Base-by-base conservation (phyloP, 1,139 yeast genomes). In the Nakaseomyces delphensis region DNA sequence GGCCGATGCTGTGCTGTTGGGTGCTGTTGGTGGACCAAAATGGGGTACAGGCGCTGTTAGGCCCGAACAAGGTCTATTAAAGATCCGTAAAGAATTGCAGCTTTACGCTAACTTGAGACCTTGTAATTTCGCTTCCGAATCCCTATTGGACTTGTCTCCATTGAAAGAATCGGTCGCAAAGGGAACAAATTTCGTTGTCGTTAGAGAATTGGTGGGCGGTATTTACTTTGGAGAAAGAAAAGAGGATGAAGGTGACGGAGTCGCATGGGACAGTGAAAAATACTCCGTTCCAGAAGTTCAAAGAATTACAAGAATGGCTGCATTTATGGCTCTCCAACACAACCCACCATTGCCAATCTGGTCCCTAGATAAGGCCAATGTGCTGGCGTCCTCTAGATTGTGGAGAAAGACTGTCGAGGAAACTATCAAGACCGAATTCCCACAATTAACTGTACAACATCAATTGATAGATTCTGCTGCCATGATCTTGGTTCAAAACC, bases 1-100 rank as follows among this genome's bases (percentile, higher is more conserved):
- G 38, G 83, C 97, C 1, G 95, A 91, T 62, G 98, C 98, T 29
- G 95, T 91, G 15, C 70, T 91, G 50, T 73, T 91, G 46, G 98
- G 98, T 50, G 96, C 98, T 4, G 98, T 91, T 21, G 98, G 98
- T 50, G 98, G 98, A 23, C 98, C 98, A 47, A 91, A 91, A 67
- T 91, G 98, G 98, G 70, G 69, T 20, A 84, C 96, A 29, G 96
- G 91, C 24, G 59, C 74, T 13, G 96, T 91, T 40, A 80, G 98
- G 68, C 98, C 98, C 40, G 98, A 91, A 66, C 97, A 86, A 67
- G 98, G 98, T 47, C 74, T 91, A 55, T 74, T 91, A 52, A 76
- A 87, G 68, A 89, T 91, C 64, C 78, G 98, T 67, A 91, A 91
- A 66, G 98, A 86, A 64, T 76, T 91, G 63, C 85, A 83, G 64